Percentiles rank a stretch among this genome's conserved stretches.
phyloP scores from a whole-genome alignment of 768 basidiomycete species.

The Coprinopsis strossmayeri region DNA sequence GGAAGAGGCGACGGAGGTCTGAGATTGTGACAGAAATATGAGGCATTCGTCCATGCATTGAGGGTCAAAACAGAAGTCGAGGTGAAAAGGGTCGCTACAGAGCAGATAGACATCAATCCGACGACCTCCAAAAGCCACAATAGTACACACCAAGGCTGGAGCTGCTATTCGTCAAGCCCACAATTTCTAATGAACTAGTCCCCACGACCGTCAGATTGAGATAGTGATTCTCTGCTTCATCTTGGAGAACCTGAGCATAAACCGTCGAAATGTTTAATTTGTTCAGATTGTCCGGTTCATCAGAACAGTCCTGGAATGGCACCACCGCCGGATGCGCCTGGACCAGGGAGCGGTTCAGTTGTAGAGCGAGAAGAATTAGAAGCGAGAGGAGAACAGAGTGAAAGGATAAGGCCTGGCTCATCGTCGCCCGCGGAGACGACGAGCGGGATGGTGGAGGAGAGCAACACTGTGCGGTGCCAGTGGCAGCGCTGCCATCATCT shows the following conservation, averaged over 20 bases:
- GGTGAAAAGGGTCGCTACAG: conserved; percentile 78
- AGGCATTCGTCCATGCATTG: conserved; percentile 59
- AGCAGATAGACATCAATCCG: conserved; percentile 13
- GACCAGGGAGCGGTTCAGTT: conserved; percentile 6
- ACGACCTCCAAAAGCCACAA: conserved; percentile 5
- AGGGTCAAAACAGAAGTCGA: conserved; percentile 78
- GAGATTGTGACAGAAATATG: conserved; percentile 73
- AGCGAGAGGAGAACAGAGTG: background rate
- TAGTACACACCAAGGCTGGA: conserved; percentile 57
- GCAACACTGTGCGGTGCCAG: too few species aligned
- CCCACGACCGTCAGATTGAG: conserved; percentile 76
- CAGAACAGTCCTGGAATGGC: conserved; percentile 66
- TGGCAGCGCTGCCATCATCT: too few species aligned
- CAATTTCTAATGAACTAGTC: conserved; percentile 46
- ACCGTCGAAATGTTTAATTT: conserved; percentile 64
- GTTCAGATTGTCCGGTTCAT: conserved; percentile 36
- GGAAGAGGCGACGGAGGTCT: conserved; percentile 73
- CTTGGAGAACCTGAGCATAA: conserved; percentile 62
- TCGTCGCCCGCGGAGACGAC: conserved; percentile 10
- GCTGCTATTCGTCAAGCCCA: conserved; percentile 52
- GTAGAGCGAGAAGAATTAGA: background rate
- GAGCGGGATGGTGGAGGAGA: too few species aligned
- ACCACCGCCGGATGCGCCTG: conserved; percentile 55
- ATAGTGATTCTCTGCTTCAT: conserved; percentile 32
- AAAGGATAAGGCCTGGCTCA: conserved; percentile 6